Percentiles rank a stretch among this genome's conserved stretches.
Conservation (phyloP, 257 asterid genomes). For the Linaria vulgaris region DNA sequence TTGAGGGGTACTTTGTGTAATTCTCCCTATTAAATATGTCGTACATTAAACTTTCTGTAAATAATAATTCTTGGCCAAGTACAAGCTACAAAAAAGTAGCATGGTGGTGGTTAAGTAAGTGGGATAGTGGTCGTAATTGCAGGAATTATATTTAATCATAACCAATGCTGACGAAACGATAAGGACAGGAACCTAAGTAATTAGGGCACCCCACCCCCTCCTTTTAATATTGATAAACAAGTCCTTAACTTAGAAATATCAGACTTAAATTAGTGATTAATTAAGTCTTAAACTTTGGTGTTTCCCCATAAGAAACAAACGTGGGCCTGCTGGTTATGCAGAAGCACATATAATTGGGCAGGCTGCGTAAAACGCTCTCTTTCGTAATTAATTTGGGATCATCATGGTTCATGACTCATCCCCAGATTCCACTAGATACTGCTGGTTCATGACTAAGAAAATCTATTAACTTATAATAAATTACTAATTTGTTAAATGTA, state of each 20-base stretch:
- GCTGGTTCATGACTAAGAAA: neutral
- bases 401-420: conserved; percentile 25
- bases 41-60: neutral
- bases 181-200: neutral
- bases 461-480: neutral
- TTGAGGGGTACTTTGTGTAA: too few species aligned
- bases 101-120: neutral
- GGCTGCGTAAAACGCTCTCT: conserved; percentile 13
- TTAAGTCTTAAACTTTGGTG: conserved; percentile 32
- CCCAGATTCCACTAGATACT: conserved; percentile 31
- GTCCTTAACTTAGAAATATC: neutral
- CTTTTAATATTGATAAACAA: neutral
- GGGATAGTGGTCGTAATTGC: neutral
- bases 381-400: neutral
- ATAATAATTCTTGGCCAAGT: neutral
- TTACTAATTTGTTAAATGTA: neutral
- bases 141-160: neutral
- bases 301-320: conserved; percentile 38
- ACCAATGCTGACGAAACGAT: neutral
- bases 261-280: neutral
- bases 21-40: too few species aligned
- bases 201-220: too few species aligned
- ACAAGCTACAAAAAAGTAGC: neutral
- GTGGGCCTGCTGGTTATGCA: conserved; percentile 35
- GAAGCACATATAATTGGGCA: conserved; percentile 25